These are phyloP conservation scores for Phialocephala sp. DNA, from an alignment of 2,329 filamentous ascomycete genomes.

Conservation along the genomic window DNA sequence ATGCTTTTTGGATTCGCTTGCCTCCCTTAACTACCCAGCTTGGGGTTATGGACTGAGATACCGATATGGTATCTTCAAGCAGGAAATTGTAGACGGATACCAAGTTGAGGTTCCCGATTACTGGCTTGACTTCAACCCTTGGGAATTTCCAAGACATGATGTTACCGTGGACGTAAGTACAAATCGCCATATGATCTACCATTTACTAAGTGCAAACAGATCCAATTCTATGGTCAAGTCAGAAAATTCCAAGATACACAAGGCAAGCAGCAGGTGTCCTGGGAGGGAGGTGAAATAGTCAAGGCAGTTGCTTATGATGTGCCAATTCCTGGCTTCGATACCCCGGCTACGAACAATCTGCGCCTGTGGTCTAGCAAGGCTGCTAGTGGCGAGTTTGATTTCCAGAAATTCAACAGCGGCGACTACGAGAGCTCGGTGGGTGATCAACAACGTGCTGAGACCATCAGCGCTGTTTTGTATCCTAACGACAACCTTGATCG, in stretches of 20 bases:
- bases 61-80: slow-evolving; percentile 98
- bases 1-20: slow-evolving; percentile 95
- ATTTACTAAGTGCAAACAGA: slow-evolving; percentile 45
- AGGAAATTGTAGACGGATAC: slow-evolving; percentile 97
- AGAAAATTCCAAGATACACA: slow-evolving; percentile 75
- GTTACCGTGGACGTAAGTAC: slow-evolving; percentile 80
- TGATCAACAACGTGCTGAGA: slow-evolving; percentile 99
- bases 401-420: slow-evolving; percentile 98
- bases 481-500: slow-evolving; percentile 97
- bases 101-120: slow-evolving; percentile 98
- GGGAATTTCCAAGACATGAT: slow-evolving; percentile 97
- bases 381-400: slow-evolving; percentile 96
- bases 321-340: slow-evolving; percentile 87
- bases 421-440: slow-evolving; percentile 96
- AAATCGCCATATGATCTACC: background rate
- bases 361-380: slow-evolving; percentile 98
- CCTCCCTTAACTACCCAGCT: slow-evolving; percentile 91
- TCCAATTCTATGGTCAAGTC: slow-evolving; percentile 93
- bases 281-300: slow-evolving; percentile 94
- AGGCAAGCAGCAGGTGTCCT: slow-evolving; percentile 76
- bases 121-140: slow-evolving; percentile 99
- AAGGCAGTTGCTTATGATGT: slow-evolving; percentile 94
- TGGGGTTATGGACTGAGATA: slow-evolving; percentile 98
- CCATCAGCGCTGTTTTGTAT: slow-evolving; percentile 95
- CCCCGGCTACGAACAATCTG: slow-evolving; percentile 92